Evolutionary conservation across 805 yeast species (phyloP).

Genomic region (Lachancea nothofagi): DNA sequence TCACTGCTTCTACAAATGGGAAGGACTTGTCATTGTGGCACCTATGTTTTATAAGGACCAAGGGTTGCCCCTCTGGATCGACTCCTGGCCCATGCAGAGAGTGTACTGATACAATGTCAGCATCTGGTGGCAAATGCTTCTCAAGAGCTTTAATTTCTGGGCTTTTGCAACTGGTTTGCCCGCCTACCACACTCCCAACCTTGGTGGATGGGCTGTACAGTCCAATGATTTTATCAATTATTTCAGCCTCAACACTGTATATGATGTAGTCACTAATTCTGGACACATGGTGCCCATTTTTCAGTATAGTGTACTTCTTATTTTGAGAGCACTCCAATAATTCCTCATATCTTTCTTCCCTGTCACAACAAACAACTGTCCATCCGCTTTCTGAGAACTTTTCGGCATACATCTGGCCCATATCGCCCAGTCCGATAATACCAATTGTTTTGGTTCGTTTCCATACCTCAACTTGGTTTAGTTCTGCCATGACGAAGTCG

Average conservation of each 20-base stretch:
- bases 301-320: slow-evolving; percentile 49
- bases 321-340: slow-evolving; percentile 38
- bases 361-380: slow-evolving; percentile 84
- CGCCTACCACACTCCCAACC: slow-evolving; percentile 89
- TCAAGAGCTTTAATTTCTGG: slow-evolving; percentile 90
- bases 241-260: slow-evolving; percentile 91
- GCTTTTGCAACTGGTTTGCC: slow-evolving; percentile 92
- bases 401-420: slow-evolving; percentile 87
- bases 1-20: slow-evolving; percentile 55
- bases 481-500: slow-evolving; percentile 1
- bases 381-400: slow-evolving; percentile 78
- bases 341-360: slow-evolving; percentile 55
- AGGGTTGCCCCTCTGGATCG: slow-evolving; percentile 84
- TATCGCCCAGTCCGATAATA: slow-evolving; percentile 93
- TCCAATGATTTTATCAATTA: slow-evolving; percentile 64
- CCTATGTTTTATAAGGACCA: slow-evolving; percentile 77
- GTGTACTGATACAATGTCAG: slow-evolving; percentile 79
- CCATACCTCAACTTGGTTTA: slow-evolving; percentile 30
- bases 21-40: slow-evolving; percentile 47
- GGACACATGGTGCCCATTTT: slow-evolving; percentile 80
- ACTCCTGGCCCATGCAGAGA: slow-evolving; percentile 94
- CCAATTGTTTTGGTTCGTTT: slow-evolving; percentile 59
- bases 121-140: slow-evolving; percentile 64
- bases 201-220: slow-evolving; percentile 84
- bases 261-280: slow-evolving; percentile 76